Conservation (phyloP, 2,329 filamentous ascomycete genomes). For the Thielaviopsis populi region DNA sequence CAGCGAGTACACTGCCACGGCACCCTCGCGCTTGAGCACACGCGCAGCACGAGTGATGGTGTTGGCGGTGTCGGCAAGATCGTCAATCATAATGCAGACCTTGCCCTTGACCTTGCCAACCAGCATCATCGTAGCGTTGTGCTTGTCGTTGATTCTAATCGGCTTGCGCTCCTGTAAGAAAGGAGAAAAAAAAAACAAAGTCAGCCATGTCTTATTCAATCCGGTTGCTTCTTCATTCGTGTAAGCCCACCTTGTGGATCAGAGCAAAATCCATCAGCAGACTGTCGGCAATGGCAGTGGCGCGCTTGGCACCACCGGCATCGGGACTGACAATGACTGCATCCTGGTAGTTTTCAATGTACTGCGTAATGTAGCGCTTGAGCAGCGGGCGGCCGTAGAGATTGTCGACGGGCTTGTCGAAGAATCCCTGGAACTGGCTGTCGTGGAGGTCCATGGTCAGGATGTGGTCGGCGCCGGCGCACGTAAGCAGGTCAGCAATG, state of each 20-base stretch:
- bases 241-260: conserved; percentile 68
- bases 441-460: conserved; percentile 97
- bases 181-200: conserved; percentile 23
- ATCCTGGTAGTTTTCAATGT: conserved; percentile 70
- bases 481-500: conserved; percentile 85
- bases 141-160: conserved; percentile 71
- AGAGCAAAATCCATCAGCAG: conserved; percentile 91
- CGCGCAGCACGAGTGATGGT: conserved; percentile 94
- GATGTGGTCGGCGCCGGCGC: conserved; percentile 88
- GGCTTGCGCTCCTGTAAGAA: conserved; percentile 63
- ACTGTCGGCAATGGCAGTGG: conserved; percentile 85
- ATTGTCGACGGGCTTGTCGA: conserved; percentile 97
- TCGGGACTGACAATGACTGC: conserved; percentile 92
- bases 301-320: conserved; percentile 89
- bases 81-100: conserved; percentile 82
- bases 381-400: conserved; percentile 71
- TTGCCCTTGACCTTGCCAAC: conserved; percentile 72
- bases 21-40: conserved; percentile 89
- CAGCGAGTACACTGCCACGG: conserved; percentile 78
- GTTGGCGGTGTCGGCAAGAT: conserved; percentile 89
- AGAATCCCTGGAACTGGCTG: conserved; percentile 95
- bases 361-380: conserved; percentile 57
- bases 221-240: conserved; percentile 22
- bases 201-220: neutral
- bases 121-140: conserved; percentile 91